Evolutionary conservation across 768 basidiomycete genomes (phyloP), one percentile per base, ranked within the genome.

Genomic region (Clathrus columnatus): DNA sequence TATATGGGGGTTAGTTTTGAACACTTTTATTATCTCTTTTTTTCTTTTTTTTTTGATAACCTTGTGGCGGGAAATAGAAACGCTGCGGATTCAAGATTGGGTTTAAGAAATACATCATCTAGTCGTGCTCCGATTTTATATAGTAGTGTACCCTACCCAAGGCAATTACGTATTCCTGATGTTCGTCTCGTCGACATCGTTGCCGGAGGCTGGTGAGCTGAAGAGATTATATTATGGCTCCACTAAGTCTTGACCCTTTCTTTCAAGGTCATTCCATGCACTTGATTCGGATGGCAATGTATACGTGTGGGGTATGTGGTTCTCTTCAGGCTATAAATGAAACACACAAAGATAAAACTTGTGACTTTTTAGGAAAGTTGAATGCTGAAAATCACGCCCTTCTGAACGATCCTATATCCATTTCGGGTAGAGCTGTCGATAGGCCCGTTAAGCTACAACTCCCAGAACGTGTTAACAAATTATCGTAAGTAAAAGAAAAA

Each of bases 151-250:
- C 82, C 88, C 4, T 82, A 76, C 62, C 91, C 91, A 0, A 69
- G 75, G 2, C 76, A 80, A 58, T 73, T 93, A 43, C 70, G 67
- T 42, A 73, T 91, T 46, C 79, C 80, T 14, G 76, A 75, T 28
- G 76, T 71, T 17, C 78, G 81, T 11, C 78, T 92, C 54, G 87
- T 93, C 36, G 79, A 73, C 57, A 71, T 94, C 42, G 78, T 81
- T 41, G 87, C 91, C 0, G 85, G 88, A 18, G 92, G 92, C 64
- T 91, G 87, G 91, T 88, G 63, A 59, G 82, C 69, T n/a, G n/a
- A n/a, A 28, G 24, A 50, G 53, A 45, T 5, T 36, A 41, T 28
- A 49, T 43, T 47, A 21, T 48, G 36, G 29, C 58, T 20, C n/a
- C 26, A n/a, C 11, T n/a, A 8, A 36, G 7, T n/a, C 10, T 36